Evolutionary conservation across 2,329 filamentous ascomycete genomes (phyloP), one percentile per base, ranked within the genome.

Genomic region (Penicillium vulpinum): DNA sequence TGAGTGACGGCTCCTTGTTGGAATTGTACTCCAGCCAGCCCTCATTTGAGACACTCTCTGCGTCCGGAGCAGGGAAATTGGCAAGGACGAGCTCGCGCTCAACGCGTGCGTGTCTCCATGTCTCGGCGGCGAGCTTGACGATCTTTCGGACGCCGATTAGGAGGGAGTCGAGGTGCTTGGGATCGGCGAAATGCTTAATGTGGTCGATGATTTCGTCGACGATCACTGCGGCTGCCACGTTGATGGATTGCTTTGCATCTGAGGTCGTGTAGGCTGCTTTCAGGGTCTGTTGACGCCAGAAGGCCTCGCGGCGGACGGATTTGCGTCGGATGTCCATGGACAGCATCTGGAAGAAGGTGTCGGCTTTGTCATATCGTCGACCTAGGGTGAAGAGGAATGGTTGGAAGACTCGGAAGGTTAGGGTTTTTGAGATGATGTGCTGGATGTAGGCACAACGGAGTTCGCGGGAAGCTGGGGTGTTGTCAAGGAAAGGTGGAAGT

Each of bases 221-320:
- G 28, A 84, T 81, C 18, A 79, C 78, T 5, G 80, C 78, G 0
- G 83, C 83, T 18, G 80, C 81, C 11, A 81, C 78, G 56, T 83
- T 83, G 64, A 83, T 83, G 18, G 80, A 78, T 62, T 82, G 78
- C 60, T 84, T 85, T 2, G 82, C 83, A 56, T 81, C 81, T 2
- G 79, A 80, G 35, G 81, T 80, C 6, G 81, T 83, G 67, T 84
- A 85, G 9, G 82, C 80, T 18, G 83, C 82, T 58, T 82, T 81
- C 15, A 85, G 77, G 2, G 82, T 84, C 61, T 84, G 81, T 55
- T 83, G 81, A 51, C 83, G 75, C 83, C 83, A 85, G 56, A 83
- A 80, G 4, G 83, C 81, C 66, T 85, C 83, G 55, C 81, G 81
- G 10, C 81, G 76, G 21, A 81, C 79, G 53, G 81, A 83, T 62